phyloP scores from a whole-genome alignment of 306 rosid genomes.

The Sindora glabra region DNA sequence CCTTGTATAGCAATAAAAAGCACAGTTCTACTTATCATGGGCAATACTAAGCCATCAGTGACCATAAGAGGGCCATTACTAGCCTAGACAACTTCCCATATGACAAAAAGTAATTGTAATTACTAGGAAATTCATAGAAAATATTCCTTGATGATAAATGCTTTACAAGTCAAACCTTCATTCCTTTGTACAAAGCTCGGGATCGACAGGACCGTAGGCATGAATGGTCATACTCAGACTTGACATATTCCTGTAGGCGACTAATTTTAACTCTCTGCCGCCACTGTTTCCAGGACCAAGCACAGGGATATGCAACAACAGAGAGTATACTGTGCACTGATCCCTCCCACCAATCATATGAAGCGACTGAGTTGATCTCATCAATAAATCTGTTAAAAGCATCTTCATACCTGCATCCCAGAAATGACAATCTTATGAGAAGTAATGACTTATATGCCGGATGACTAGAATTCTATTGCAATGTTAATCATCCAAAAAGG shows the following conservation, averaged over 20 bases:
- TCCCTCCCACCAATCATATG: slow-evolving; percentile 99
- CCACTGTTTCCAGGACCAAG: slow-evolving; percentile 99
- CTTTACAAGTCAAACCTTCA: slow-evolving; percentile 69
- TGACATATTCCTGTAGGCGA: slow-evolving; percentile 91
- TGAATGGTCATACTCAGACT: slow-evolving; percentile 93
- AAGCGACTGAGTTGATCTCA: slow-evolving; percentile 87
- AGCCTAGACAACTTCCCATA: too few species aligned
- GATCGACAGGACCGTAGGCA: slow-evolving; percentile 95
- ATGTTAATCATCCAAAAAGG: background rate
- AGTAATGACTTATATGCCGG: background rate
- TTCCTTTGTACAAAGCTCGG: slow-evolving; percentile 96
- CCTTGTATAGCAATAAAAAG: too few species aligned
- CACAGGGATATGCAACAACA: slow-evolving; percentile 90
- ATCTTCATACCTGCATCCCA: slow-evolving; percentile 78
- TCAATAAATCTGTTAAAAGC: slow-evolving; percentile 95
- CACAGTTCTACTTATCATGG: too few species aligned
- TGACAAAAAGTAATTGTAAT: too few species aligned
- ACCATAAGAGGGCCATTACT: too few species aligned
- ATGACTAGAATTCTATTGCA: background rate
- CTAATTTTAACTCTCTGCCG: slow-evolving; percentile 74
- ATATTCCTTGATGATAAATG: slow-evolving; percentile 18
- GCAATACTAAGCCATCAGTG: too few species aligned
- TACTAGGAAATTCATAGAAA: slow-evolving; percentile 13
- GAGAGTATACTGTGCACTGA: slow-evolving; percentile 95
- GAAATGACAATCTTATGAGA: slow-evolving; percentile 12